A percentile compares a stretch with the other conserved stretches of the same genome.
Evolutionary conservation across 2,329 filamentous ascomycete genomes (phyloP).

Genomic region (Coniochaeta sp.): DNA sequence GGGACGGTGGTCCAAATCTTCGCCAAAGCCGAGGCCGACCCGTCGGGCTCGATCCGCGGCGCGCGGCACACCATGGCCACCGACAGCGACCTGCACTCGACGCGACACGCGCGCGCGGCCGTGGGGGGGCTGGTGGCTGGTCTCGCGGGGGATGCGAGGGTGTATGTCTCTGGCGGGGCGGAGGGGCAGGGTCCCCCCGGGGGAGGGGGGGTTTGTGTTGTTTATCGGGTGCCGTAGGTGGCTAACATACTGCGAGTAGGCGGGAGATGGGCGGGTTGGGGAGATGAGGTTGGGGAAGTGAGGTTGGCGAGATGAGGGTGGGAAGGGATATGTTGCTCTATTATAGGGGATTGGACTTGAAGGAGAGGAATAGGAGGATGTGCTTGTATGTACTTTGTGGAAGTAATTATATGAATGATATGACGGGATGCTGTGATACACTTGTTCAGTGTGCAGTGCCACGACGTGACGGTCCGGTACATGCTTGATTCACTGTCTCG

Average conservation of each 20-base stretch:
- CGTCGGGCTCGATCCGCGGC: conserved; percentile 15
- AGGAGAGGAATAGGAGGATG: too few relatives aligned
- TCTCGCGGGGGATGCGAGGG: conserved; percentile 16
- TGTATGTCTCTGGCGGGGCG: conserved; percentile 23
- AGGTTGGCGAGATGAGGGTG: too few relatives aligned
- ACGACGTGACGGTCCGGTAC: too few relatives aligned
- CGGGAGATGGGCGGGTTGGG: neutral
- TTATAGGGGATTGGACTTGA: too few relatives aligned
- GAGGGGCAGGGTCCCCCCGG: conserved; percentile 22
- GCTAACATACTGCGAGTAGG: neutral
- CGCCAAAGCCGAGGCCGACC: conserved; percentile 22
- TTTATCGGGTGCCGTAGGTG: conserved; percentile 11
- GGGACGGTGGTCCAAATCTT: conserved; percentile 20
- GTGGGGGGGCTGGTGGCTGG: conserved; percentile 22
- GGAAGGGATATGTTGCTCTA: too few relatives aligned
- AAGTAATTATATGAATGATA: too few relatives aligned
- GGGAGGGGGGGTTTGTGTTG: conserved; percentile 20
- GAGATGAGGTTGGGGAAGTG: too few relatives aligned
- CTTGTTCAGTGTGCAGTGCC: too few relatives aligned
- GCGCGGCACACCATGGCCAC: conserved; percentile 23
- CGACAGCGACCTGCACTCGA: conserved; percentile 18
- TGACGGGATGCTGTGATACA: too few relatives aligned
- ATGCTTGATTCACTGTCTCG: too few relatives aligned
- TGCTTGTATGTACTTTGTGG: too few relatives aligned
- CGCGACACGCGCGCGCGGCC: conserved; percentile 22